Base-by-base conservation (phyloP, 2,329 filamentous ascomycete genomes). In the Geoglossum cookeanum region DNA sequence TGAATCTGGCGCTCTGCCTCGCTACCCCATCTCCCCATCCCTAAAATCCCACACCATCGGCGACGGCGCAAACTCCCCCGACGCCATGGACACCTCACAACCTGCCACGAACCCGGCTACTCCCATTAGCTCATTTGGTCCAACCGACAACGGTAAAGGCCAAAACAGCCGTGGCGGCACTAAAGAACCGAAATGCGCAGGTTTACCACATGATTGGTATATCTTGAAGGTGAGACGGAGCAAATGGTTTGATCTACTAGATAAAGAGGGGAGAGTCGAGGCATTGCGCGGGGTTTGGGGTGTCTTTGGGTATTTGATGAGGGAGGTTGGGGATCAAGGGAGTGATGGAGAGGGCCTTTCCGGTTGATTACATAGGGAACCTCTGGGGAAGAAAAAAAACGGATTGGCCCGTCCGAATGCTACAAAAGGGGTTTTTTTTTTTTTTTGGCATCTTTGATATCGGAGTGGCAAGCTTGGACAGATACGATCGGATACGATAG, bases 221-320 rank as follows among this genome's bases (percentile, higher is more conserved):
- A 69, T 71, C 3, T 75, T 80, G 27, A 69, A 70, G 37, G 64
- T 83, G 35, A 72, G 76, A 55, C 73, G 78, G 37, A 78, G 77
- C 45, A 68, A 69, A 49, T 83, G 80, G 80, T 80, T 74, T 60
- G 75, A 83, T 65, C 65, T 83, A 3, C 73, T 83, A 58, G 67
- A 76, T 15, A 62, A 72, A 1, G 68, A 75, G 22, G 75, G 82
- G 48, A 73, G 80, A 17, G 64, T 74, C 7, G 76, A 80, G 64
- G 75, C 75, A 4, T 74, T 81, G 65, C 68, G 74, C 54, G 76
- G 73, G 0, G 63, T 82, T 4, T 83, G 80, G 80, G 74, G 72
- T 6, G 64, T 81, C 27, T 74, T 81, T 69, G 72, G 72, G 44
- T 79, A 76, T 65, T 64, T 81, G 57, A 72, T 73, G 62, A 66